Evolutionary conservation across 2,329 filamentous ascomycete genomes (phyloP).

Genomic region (Fusarium verticillioides): DNA sequence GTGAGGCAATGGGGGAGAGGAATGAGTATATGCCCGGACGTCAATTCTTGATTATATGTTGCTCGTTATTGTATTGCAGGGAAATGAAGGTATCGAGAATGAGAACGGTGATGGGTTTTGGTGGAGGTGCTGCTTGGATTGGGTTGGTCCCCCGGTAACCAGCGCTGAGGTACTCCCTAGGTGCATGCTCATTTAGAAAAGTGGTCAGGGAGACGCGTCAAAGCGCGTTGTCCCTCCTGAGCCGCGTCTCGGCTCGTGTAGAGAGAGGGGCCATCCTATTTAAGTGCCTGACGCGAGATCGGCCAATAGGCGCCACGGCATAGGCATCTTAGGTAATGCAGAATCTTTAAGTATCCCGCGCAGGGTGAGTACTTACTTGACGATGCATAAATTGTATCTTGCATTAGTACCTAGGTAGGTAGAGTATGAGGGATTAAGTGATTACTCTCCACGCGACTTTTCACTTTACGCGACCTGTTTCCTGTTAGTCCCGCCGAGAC

Average conservation of each 20-base stretch:
- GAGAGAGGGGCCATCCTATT: slow-evolving; percentile 12
- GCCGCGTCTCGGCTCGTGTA: slow-evolving; percentile 29
- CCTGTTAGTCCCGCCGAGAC: slow-evolving; percentile 2
- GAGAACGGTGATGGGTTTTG: slow-evolving; percentile 5
- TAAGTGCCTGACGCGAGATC: slow-evolving; percentile 14
- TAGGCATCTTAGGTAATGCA: neutral
- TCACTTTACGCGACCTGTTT: slow-evolving; percentile 6
- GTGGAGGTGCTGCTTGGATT: slow-evolving; percentile 21
- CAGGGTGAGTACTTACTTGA: neutral
- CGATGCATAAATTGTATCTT: slow-evolving; percentile 7
- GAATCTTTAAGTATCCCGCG: slow-evolving; percentile 1
- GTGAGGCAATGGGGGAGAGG: neutral
- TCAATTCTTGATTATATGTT: neutral
- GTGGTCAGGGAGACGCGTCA: slow-evolving; percentile 33
- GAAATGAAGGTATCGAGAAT: slow-evolving; percentile 10
- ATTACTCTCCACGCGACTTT: slow-evolving; percentile 9
- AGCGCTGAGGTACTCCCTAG: neutral
- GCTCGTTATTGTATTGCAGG: slow-evolving; percentile 8
- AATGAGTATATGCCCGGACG: neutral
- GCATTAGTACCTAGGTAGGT: neutral
- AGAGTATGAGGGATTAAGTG: neutral
- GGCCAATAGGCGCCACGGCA: slow-evolving; percentile 11
- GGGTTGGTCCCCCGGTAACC: slow-evolving; percentile 35
- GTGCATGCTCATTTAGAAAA: slow-evolving; percentile 32
- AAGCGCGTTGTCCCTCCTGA: slow-evolving; percentile 16